phyloP scores from a whole-genome alignment of 345 rosid species.

The Dovyalis caffra region DNA sequence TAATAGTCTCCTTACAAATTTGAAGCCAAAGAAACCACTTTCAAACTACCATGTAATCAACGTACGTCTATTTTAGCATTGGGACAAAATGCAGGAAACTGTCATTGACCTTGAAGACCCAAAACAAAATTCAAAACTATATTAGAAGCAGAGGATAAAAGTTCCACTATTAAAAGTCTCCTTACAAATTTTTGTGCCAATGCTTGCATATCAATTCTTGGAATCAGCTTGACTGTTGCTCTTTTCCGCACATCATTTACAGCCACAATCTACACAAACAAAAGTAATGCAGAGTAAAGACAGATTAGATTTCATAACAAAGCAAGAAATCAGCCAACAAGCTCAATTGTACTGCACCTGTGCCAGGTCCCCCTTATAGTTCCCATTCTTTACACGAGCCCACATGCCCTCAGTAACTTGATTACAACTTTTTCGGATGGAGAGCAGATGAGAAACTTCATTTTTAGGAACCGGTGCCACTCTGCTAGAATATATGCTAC shows the following conservation, averaged over 20 bases:
- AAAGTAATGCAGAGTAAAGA: constrained; percentile 6
- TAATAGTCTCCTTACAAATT: too few relatives aligned
- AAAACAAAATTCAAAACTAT: background rate
- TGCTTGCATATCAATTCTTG: constrained; percentile 81
- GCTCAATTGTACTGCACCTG: constrained; percentile 42
- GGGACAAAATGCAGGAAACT: background rate
- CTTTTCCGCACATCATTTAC: constrained; percentile 56
- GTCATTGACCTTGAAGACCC: background rate
- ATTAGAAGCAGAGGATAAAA: background rate
- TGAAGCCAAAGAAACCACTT: too few relatives aligned
- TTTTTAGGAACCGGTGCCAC: constrained; percentile 53
- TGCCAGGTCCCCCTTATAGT: constrained; percentile 89
- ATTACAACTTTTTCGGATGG: constrained; percentile 47
- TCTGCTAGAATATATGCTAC: constrained; percentile 64
- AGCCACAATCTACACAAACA: constrained; percentile 69
- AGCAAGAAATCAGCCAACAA: constrained; percentile 1
- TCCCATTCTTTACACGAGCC: constrained; percentile 89
- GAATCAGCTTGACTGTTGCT: constrained; percentile 84
- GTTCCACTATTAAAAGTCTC: background rate
- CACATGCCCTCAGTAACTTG: constrained; percentile 65
- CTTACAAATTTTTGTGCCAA: constrained; percentile 76
- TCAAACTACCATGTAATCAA: background rate
- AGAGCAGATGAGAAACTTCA: constrained; percentile 63
- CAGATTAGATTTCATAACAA: constrained; percentile 4
- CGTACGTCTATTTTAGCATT: background rate